Conservation (phyloP, 768 basidiomycete species). For the Paxillus ammoniavirescens region DNA sequence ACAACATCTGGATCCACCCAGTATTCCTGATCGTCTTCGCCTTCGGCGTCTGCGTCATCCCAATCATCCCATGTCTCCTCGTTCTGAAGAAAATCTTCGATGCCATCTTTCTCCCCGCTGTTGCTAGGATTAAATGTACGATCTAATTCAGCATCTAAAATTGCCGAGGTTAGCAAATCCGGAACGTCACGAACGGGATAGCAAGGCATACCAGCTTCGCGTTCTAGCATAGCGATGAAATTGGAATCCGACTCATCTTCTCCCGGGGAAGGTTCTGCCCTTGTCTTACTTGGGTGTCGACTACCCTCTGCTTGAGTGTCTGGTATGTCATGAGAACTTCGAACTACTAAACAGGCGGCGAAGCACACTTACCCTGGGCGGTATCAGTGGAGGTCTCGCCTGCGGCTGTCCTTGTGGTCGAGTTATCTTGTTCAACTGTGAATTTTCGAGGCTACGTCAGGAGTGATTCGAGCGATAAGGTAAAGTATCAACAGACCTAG, state of each 20-base stretch:
- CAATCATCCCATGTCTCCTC: slow-evolving; percentile 30
- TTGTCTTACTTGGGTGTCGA: slow-evolving; percentile 8
- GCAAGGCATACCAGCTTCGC: slow-evolving; percentile 27
- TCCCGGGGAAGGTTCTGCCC: slow-evolving; percentile 8
- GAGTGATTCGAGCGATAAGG: not conserved
- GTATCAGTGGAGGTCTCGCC: slow-evolving; percentile 6
- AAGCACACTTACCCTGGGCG: slow-evolving; percentile 10
- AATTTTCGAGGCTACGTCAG: slow-evolving; percentile 1
- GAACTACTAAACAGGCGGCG: not conserved
- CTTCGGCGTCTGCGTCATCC: slow-evolving; percentile 41
- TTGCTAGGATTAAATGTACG: slow-evolving; percentile 17
- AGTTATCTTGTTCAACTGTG: slow-evolving; percentile 8
- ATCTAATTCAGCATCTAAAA: slow-evolving; percentile 26
- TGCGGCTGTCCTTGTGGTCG: not conserved
- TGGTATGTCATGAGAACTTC: slow-evolving; percentile 1
- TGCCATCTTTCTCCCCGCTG: slow-evolving; percentile 15
- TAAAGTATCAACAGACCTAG: slow-evolving; percentile 8
- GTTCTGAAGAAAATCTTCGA: slow-evolving; percentile 14
- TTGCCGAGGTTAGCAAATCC: slow-evolving; percentile 8
- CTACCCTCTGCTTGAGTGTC: slow-evolving; percentile 10
- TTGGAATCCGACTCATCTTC: slow-evolving; percentile 30
- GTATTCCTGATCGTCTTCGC: slow-evolving; percentile 38
- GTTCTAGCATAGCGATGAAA: slow-evolving; percentile 25
- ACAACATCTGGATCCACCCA: slow-evolving; percentile 49
- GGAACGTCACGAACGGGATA: not conserved